Conservation (phyloP, 139 green algal genomes). For the Chlorella sp. region DNA sequence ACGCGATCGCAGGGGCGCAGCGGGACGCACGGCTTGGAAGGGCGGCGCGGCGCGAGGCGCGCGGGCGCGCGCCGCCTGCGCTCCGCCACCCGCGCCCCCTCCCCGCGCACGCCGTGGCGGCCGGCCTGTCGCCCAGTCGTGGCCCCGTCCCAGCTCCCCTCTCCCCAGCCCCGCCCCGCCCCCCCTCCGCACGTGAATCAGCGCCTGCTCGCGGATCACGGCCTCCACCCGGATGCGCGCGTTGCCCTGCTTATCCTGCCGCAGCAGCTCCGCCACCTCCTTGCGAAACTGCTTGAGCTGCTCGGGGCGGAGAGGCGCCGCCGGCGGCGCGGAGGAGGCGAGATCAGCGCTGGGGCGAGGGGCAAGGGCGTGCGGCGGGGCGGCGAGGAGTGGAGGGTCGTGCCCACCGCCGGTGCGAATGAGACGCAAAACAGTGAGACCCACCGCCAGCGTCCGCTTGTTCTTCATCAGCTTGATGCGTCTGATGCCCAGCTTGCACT, state of each 20-base stretch:
- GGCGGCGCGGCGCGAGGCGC: too few relatives aligned
- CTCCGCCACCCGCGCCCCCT: too few relatives aligned
- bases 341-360: not conserved
- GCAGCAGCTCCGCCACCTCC: constrained; percentile 80
- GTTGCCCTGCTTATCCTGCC: constrained; percentile 71
- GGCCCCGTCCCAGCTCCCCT: too few relatives aligned
- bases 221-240: constrained; percentile 88
- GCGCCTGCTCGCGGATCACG: constrained; percentile 78
- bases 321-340: not conserved
- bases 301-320: not conserved
- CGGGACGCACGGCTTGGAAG: constrained; percentile 26
- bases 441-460: constrained; percentile 60
- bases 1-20: not conserved
- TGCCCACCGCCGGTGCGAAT: too few relatives aligned
- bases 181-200: constrained; percentile 45
- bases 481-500: constrained; percentile 63
- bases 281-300: constrained; percentile 69
- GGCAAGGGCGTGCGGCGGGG: too few relatives aligned
- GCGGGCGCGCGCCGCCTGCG: too few relatives aligned
- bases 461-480: constrained; percentile 81
- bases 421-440: too few relatives aligned
- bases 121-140: too few relatives aligned
- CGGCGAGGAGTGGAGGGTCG: too few relatives aligned
- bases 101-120: too few relatives aligned
- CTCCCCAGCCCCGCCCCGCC: too few relatives aligned